Base-by-base conservation (phyloP, 2,329 filamentous ascomycete genomes). In the Colletotrichum zoysiae region DNA sequence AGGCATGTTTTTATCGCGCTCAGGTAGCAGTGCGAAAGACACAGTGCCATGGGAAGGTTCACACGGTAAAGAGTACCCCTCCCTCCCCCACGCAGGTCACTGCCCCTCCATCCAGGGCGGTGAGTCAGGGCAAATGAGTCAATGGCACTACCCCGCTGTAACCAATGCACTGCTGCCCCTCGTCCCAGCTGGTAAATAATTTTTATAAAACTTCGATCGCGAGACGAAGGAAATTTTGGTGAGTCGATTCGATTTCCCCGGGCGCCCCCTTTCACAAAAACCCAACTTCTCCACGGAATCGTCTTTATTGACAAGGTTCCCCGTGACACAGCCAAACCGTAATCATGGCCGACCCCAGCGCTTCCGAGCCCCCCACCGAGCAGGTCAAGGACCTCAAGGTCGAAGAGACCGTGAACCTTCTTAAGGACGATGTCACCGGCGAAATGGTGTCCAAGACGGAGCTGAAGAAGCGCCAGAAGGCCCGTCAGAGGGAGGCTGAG, bases 381-480 rank as follows among this genome's bases (percentile, higher is more conserved):
- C 82, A 84, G 77, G 82, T 91, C 51, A 67, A 66, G 63, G 64
- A 70, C 68, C 68, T 70, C 56, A 66, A 70, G 62, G 62, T 70
- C 57, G 67, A 69, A 30, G 67, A 70, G 35, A 59, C 44, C 76
- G 88, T 88, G 79, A 94, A 95, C 84, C 88, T 97, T 76, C 89
- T 96, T 62, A 62, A 51, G 33, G 96, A 99, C 82, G 94, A 97
- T 79, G 94, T 95, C 75, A 98, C 96, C 18, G 96, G 96, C 78
- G 96, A 99, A 85, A 91, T 84, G 82, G 81, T 92, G 73, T 95
- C 93, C 85, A 95, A 95, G 90, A 90, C 91, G 20, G 92, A 95
- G 85, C 87, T 98, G 82, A 99, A 99, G 94, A 95, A 94, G 86
- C 91, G 95, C 79, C 90, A 95, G 86, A 99, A 99, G 93, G 88